Percentiles rank a stretch among this genome's conserved stretches.
Conservation (phyloP, 75 land plant genomes). For the Pinus tabuliformis region DNA sequence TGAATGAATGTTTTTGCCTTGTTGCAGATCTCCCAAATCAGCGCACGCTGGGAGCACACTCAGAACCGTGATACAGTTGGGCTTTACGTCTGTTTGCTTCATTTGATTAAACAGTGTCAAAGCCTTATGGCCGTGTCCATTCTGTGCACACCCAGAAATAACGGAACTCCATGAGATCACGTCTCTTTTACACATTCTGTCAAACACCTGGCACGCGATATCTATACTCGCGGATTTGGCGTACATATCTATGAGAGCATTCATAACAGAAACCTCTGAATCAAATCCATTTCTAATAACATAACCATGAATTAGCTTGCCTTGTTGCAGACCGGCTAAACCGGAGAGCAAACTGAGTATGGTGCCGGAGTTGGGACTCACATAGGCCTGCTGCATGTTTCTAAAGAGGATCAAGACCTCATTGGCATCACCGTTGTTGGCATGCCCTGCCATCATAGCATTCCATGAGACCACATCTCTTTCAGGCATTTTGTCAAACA, state of each 20-base stretch:
- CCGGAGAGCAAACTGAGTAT: conserved; percentile 11
- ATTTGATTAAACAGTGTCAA: conserved; percentile 38
- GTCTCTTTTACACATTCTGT: conserved; percentile 23
- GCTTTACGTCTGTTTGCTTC: conserved; percentile 12
- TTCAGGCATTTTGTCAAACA: not conserved
- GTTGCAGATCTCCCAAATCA: conserved; percentile 23
- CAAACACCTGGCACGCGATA: conserved; percentile 44
- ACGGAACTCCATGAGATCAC: conserved; percentile 68
- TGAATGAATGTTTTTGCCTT: conserved; percentile 55
- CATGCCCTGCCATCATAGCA: not conserved
- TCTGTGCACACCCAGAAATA: conserved; percentile 62
- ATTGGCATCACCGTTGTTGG: not conserved
- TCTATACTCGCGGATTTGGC: conserved; percentile 40
- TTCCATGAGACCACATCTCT: not conserved
- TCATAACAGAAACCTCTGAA: not conserved
- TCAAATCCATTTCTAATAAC: not conserved
- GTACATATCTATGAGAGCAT: conserved; percentile 48
- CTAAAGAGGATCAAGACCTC: not conserved
- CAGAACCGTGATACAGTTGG: conserved; percentile 48
- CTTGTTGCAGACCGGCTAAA: not conserved
- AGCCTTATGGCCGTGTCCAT: conserved; percentile 34
- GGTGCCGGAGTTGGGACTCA: not conserved
- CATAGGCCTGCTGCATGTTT: not conserved
- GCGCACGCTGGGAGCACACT: conserved; percentile 61
- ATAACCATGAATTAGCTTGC: conserved; percentile 12